A percentile compares a stretch with the other conserved stretches of the same genome.
These are phyloP conservation scores for Fusarium temperatum DNA, from an alignment of 2,329 filamentous ascomycete species.

Conservation along the genomic window DNA sequence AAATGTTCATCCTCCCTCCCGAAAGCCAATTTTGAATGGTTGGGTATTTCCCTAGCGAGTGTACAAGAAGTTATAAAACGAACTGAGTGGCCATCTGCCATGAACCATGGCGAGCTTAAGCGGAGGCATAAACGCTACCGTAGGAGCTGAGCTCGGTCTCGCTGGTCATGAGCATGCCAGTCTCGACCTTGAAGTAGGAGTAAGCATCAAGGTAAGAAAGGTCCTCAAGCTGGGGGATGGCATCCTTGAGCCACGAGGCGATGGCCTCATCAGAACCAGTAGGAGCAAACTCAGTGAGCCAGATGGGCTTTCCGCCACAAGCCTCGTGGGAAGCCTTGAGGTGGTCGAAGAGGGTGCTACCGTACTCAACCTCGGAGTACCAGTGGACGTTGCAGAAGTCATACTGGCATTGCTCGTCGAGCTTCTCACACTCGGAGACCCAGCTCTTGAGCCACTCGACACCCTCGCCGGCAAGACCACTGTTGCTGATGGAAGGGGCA, in stretches of 20 bases:
- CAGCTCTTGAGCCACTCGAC: slow-evolving; percentile 65
- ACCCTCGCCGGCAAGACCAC: slow-evolving; percentile 58
- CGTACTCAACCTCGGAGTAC: slow-evolving; percentile 63
- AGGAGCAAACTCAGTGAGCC: slow-evolving; percentile 72
- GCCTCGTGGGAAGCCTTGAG: slow-evolving; percentile 56
- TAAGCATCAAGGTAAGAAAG: slow-evolving; percentile 63
- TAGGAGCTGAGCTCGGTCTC: slow-evolving; percentile 53
- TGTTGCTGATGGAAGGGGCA: slow-evolving; percentile 71
- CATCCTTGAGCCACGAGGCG: slow-evolving; percentile 58
- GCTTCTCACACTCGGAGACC: slow-evolving; percentile 58
- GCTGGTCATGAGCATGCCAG: slow-evolving; percentile 54
- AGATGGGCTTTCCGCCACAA: slow-evolving; percentile 60
- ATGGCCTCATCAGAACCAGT: slow-evolving; percentile 52
- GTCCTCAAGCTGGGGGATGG: slow-evolving; percentile 59
- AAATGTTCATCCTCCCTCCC: slow-evolving; percentile 33
- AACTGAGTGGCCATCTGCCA: not conserved
- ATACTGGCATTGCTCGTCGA: slow-evolving; percentile 55
- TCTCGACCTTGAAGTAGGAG: slow-evolving; percentile 64
- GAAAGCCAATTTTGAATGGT: slow-evolving; percentile 39
- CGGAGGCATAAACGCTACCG: slow-evolving; percentile 60
- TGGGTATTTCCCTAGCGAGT: slow-evolving; percentile 49
- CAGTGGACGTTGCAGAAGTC: slow-evolving; percentile 72
- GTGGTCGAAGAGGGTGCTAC: slow-evolving; percentile 63
- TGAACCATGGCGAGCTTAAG: slow-evolving; percentile 33
- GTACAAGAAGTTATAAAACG: slow-evolving; percentile 50